phyloP scores from a whole-genome alignment of 257 asterid genomes.

The Coffea eugenioides region DNA sequence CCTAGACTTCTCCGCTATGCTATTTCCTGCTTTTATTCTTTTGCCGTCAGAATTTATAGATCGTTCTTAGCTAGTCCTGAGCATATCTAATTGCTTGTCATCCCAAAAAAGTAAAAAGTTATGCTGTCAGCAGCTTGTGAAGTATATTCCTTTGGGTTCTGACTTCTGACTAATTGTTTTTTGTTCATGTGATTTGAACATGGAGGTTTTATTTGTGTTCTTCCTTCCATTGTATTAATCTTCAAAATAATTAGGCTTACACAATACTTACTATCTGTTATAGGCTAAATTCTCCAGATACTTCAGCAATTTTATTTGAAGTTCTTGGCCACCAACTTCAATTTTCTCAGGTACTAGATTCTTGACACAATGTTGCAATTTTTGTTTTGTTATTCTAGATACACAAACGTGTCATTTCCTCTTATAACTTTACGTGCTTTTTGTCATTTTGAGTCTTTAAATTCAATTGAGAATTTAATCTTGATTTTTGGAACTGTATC shows the following conservation, averaged over 20 bases:
- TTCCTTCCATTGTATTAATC: neutral
- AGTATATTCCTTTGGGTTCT: neutral
- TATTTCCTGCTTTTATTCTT: neutral
- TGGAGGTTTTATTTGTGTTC: neutral
- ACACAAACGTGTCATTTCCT: neutral
- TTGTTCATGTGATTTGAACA: neutral
- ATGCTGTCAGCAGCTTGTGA: neutral
- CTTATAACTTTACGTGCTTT: neutral
- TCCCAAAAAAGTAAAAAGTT: neutral
- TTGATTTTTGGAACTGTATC: neutral
- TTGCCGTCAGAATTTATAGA: neutral
- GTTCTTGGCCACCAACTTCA: constrained; percentile 90
- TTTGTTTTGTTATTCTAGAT: neutral
- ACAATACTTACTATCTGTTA: neutral
- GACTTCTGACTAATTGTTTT: neutral
- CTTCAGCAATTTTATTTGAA: constrained; percentile 74
- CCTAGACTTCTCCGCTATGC: neutral
- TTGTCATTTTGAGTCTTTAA: neutral
- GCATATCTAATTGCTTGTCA: neutral
- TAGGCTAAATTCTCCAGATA: constrained; percentile 86
- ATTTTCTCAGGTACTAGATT: constrained; percentile 73
- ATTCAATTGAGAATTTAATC: neutral
- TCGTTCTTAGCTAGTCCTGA: neutral
- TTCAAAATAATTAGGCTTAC: neutral
- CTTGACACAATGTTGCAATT: neutral